Evolutionary conservation across 371 early-diverging fungal genomes (phyloP).

Genomic region (Funneliformis caledonium): DNA sequence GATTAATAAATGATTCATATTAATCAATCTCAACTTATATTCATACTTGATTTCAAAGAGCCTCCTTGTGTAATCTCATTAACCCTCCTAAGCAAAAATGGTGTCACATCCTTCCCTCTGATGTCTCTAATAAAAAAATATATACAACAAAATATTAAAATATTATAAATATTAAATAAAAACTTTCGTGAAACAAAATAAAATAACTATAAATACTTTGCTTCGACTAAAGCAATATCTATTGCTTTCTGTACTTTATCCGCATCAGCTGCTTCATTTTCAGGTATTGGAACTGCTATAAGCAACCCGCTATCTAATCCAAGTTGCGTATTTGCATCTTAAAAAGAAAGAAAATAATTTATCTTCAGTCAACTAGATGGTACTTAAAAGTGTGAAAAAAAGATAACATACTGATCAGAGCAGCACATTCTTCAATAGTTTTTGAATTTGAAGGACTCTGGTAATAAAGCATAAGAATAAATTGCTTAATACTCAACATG

Average conservation of each 20-base stretch:
- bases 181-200: not conserved
- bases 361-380: not conserved
- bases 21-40: not conserved
- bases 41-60: conserved; percentile 56
- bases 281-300: conserved; percentile 90
- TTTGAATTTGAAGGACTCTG: conserved; percentile 69
- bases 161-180: not conserved
- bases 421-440: conserved; percentile 68
- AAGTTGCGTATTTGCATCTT: conserved; percentile 70
- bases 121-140: conserved; percentile 52
- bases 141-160: not conserved
- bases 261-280: conserved; percentile 66
- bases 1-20: conserved; percentile 44
- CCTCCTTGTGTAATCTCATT: conserved; percentile 79
- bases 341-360: no score
- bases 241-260: conserved; percentile 71
- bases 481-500: no score
- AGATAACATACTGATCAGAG: conserved; percentile 57
- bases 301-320: conserved; percentile 80
- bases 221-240: conserved; percentile 69
- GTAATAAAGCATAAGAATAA: not conserved
- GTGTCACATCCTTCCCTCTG: conserved; percentile 87
- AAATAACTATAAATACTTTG: conserved; percentile 49
- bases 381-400: not conserved
- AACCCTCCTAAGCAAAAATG: conserved; percentile 84